Evolutionary conservation across 208 protist genomes (phyloP).

Genomic region (Endotrypanum monterogeii): DNA sequence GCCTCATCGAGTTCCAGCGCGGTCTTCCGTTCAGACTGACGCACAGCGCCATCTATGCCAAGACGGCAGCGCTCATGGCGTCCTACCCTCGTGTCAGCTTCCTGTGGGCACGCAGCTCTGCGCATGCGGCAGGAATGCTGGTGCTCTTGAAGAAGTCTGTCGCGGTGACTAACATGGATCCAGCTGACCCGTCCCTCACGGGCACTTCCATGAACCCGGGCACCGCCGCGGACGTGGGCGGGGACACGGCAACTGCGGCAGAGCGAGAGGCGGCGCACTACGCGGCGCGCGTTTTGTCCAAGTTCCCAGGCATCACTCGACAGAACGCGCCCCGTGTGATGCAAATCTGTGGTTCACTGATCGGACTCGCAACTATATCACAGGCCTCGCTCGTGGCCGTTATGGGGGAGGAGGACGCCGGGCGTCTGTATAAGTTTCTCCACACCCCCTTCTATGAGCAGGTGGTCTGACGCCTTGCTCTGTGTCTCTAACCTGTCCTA

Average conservation of each 20-base stretch:
- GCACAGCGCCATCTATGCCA: constrained; percentile 50
- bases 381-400: constrained; percentile 44
- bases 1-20: constrained; percentile 80
- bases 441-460: constrained; percentile 48
- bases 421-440: constrained; percentile 62
- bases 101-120: constrained; percentile 75
- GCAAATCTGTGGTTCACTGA: constrained; percentile 72
- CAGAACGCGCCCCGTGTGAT: constrained; percentile 67
- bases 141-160: constrained; percentile 61
- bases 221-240: constrained; percentile 27
- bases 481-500: background rate
- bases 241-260: constrained; percentile 20
- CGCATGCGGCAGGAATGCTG: constrained; percentile 77
- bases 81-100: constrained; percentile 62
- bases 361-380: constrained; percentile 71
- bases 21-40: constrained; percentile 59
- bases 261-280: constrained; percentile 59
- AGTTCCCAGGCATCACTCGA: constrained; percentile 75
- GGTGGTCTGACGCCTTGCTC: constrained; percentile 8
- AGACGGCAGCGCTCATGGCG: constrained; percentile 58
- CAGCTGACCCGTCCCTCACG: constrained; percentile 64
- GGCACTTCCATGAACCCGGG: constrained; percentile 27
- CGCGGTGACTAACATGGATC: constrained; percentile 58
- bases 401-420: constrained; percentile 56
- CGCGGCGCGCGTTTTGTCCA: constrained; percentile 70